phyloP scores from a whole-genome alignment of 352 stramenopile genomes.

The Thalassiosira ordinaria region DNA sequence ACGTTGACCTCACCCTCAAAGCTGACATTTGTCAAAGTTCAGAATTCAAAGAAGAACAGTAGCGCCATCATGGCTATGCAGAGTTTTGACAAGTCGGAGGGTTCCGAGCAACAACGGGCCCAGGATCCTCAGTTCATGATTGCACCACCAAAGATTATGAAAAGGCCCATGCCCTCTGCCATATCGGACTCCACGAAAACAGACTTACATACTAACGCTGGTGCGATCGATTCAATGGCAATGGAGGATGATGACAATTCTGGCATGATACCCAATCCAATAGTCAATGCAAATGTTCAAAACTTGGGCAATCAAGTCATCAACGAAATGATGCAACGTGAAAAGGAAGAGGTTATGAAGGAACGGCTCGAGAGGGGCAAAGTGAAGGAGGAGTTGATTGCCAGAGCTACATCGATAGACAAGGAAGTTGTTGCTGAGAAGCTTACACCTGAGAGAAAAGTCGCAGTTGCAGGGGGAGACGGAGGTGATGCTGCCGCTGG shows the following conservation, averaged over 20 bases:
- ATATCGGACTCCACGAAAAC: slow-evolving; percentile 46
- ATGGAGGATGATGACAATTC: slow-evolving; percentile 31
- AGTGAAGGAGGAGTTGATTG: background rate
- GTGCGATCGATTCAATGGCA: background rate
- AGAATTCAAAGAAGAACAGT: slow-evolving; percentile 19
- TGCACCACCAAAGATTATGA: slow-evolving; percentile 22
- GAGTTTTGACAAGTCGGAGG: slow-evolving; percentile 18
- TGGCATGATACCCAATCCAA: slow-evolving; percentile 28
- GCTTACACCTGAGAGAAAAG: no score
- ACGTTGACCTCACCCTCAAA: slow-evolving; percentile 6
- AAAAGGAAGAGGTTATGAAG: slow-evolving; percentile 15
- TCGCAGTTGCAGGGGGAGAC: no score
- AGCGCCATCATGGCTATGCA: slow-evolving; percentile 37
- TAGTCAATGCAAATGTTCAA: background rate
- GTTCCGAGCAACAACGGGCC: background rate
- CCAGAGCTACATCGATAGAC: background rate
- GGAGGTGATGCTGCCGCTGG: no score
- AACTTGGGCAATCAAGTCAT: slow-evolving; percentile 36
- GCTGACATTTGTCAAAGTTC: slow-evolving; percentile 21
- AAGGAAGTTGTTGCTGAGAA: no score
- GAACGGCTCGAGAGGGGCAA: background rate
- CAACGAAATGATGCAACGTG: slow-evolving; percentile 17
- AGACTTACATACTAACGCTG: slow-evolving; percentile 14
- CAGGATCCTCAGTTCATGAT: background rate
- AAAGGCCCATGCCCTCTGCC: background rate